These are phyloP conservation scores for Penicillium hesseltinei DNA, from an alignment of 2,329 filamentous ascomycete genomes.

Conservation along the genomic window DNA sequence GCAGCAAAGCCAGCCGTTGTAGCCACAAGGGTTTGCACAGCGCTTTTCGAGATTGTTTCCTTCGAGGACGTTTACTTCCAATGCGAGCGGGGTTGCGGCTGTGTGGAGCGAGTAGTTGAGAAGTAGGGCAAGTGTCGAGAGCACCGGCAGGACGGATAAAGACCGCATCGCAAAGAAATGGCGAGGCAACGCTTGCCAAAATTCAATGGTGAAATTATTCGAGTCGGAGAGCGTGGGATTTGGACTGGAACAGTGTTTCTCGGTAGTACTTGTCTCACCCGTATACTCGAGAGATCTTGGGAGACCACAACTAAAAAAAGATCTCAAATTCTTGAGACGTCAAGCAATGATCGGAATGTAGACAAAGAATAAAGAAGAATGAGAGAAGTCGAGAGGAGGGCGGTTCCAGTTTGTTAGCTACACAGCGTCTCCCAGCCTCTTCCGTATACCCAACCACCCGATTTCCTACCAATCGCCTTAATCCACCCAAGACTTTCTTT, in stretches of 20 bases:
- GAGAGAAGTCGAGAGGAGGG: conserved; percentile 14
- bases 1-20: conserved; percentile 53
- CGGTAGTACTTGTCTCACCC: conserved; percentile 4
- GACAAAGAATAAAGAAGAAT: conserved; percentile 11
- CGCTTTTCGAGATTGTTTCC: conserved; percentile 29
- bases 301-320: conserved; percentile 9
- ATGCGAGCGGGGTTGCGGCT: conserved; percentile 33
- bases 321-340: conserved; percentile 5
- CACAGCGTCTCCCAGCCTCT: conserved; percentile 32
- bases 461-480: conserved; percentile 28
- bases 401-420: conserved; percentile 14
- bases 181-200: conserved; percentile 1
- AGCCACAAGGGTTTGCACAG: conserved; percentile 55
- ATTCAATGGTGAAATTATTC: neutral
- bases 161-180: conserved; percentile 31
- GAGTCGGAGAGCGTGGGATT: neutral
- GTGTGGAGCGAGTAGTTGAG: conserved; percentile 20
- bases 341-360: conserved; percentile 17
- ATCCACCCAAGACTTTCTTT: neutral
- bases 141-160: conserved; percentile 23
- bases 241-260: neutral
- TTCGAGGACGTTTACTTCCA: conserved; percentile 21
- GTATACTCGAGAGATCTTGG: conserved; percentile 14
- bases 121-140: conserved; percentile 32
- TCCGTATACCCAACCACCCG: conserved; percentile 35